Evolutionary conservation across 345 rosid genomes (phyloP).

Genomic region (Moringa oleifera): DNA sequence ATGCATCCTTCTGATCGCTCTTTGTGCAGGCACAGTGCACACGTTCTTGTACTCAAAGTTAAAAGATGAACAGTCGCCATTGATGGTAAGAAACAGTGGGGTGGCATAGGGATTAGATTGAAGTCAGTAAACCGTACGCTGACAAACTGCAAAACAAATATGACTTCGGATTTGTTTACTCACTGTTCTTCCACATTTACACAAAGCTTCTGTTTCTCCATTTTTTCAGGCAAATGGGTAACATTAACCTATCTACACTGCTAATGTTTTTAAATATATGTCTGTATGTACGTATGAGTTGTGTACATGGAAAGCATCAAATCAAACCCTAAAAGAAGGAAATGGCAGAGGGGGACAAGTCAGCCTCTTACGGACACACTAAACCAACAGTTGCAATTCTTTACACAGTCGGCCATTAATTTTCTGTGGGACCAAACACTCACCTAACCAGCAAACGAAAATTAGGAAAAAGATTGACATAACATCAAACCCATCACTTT

Average conservation of each 20-base stretch:
- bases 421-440: conserved; percentile 31
- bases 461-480: conserved; percentile 8
- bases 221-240: no score
- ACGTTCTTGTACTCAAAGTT: no score
- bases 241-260: no score
- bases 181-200: conserved; percentile 8
- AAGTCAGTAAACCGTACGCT: neutral
- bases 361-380: conserved; percentile 1
- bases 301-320: neutral
- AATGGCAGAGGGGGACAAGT: conserved; percentile 7
- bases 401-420: conserved; percentile 18
- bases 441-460: conserved; percentile 32
- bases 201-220: no score
- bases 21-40: no score
- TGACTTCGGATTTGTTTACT: conserved; percentile 5
- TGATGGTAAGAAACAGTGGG: neutral
- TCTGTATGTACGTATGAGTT: neutral
- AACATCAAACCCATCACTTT: neutral
- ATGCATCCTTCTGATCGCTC: no score
- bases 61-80: no score
- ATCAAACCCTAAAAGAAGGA: neutral
- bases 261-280: no score
- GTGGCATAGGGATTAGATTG: neutral
- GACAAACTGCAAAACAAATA: neutral
- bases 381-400: conserved; percentile 18